Conservation (phyloP, 2,329 filamentous ascomycete species). For the Ploettnerulaceae sp. region DNA sequence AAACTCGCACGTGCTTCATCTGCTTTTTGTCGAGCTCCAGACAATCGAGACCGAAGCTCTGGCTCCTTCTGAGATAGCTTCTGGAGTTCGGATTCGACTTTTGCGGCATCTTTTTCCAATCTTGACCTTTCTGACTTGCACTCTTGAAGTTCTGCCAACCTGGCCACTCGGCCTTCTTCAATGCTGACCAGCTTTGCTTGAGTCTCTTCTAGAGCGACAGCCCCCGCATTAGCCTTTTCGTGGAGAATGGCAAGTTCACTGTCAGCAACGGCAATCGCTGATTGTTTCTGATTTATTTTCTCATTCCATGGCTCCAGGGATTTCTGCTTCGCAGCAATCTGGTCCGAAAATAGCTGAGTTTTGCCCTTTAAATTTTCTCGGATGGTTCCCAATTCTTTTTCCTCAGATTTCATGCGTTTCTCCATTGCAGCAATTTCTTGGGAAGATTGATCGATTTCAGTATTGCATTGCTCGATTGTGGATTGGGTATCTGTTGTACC, state of each 20-base stretch:
- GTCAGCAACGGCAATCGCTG: slow-evolving; percentile 86
- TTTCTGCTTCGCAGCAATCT: slow-evolving; percentile 90
- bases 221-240: slow-evolving; percentile 84
- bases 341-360: slow-evolving; percentile 87
- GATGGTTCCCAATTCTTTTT: slow-evolving; percentile 76
- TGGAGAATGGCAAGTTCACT: slow-evolving; percentile 88
- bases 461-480: slow-evolving; percentile 69
- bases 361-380: slow-evolving; percentile 89
- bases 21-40: slow-evolving; percentile 85
- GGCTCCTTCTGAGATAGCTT: slow-evolving; percentile 74
- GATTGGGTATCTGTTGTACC: slow-evolving; percentile 69
- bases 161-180: slow-evolving; percentile 64
- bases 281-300: slow-evolving; percentile 95
- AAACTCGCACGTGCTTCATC: slow-evolving; percentile 92
- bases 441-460: slow-evolving; percentile 72
- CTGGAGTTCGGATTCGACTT: slow-evolving; percentile 66
- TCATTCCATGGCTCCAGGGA: slow-evolving; percentile 93
- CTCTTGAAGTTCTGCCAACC: slow-evolving; percentile 68
- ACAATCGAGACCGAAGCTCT: slow-evolving; percentile 76
- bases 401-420: slow-evolving; percentile 68
- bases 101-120: slow-evolving; percentile 69
- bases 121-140: slow-evolving; percentile 67
- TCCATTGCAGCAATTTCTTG: slow-evolving; percentile 75
- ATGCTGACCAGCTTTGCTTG: slow-evolving; percentile 73
- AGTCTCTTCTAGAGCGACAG: slow-evolving; percentile 77